Percentiles rank a stretch among this genome's conserved stretches.
Evolutionary conservation across 768 basidiomycete genomes (phyloP).

Genomic region (Agrocybe praecox): DNA sequence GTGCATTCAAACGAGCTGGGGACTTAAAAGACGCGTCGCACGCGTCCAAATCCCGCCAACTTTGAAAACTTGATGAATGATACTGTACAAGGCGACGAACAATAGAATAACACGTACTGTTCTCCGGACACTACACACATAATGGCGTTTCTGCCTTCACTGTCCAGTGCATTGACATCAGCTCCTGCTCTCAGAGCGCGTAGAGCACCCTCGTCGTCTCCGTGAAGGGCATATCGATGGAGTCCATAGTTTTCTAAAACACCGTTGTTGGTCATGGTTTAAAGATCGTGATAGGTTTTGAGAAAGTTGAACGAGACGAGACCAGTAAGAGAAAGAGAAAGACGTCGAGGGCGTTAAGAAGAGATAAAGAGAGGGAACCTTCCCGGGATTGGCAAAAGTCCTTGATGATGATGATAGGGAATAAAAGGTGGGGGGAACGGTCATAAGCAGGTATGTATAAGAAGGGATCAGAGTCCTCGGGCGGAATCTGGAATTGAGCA

Average conservation of each 20-base stretch:
- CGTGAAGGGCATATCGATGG: conserved; percentile 58
- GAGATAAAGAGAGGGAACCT: too few species aligned
- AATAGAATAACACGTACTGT: conserved; percentile 52
- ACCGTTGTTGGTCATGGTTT: conserved; percentile 24
- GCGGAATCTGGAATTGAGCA: conserved; percentile 18
- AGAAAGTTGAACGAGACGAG: background rate
- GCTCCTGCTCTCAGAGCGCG: conserved; percentile 60
- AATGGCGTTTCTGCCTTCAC: conserved; percentile 60
- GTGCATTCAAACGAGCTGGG: conserved; percentile 53
- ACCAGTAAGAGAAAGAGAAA: background rate
- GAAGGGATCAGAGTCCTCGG: too few species aligned
- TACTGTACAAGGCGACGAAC: conserved; percentile 2
- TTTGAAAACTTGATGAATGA: conserved; percentile 23
- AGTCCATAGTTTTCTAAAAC: conserved; percentile 42
- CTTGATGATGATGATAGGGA: conserved; percentile 9
- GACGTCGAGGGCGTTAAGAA: conserved; percentile 2
- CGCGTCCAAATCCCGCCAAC: conserved; percentile 73
- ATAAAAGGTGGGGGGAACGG: conserved; percentile 2
- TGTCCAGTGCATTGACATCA: conserved; percentile 69
- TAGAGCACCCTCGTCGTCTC: conserved; percentile 54
- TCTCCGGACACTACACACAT: conserved; percentile 76
- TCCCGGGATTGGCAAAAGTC: background rate
- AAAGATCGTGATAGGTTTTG: conserved; percentile 9
- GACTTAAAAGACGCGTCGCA: conserved; percentile 71
- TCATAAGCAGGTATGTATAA: conserved; percentile 3